These are phyloP conservation scores for Xylaria palmicola DNA, from an alignment of 495 filamentous ascomycete species.

Conservation along the genomic window DNA sequence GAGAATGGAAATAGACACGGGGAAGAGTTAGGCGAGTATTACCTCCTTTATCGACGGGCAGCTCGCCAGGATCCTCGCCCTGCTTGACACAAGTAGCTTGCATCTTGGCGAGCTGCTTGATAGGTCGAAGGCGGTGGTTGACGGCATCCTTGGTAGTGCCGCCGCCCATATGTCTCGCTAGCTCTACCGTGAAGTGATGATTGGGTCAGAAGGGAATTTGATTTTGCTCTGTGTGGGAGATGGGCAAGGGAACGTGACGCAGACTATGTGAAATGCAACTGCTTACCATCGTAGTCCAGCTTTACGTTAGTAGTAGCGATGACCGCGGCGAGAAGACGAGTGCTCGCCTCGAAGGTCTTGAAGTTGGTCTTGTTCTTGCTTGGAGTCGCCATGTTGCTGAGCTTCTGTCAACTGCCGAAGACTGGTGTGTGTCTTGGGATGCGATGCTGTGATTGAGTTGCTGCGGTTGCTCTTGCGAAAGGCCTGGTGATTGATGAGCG, in stretches of 20 bases:
- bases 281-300: conserved; percentile 53
- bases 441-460: too few relatives aligned
- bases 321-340: conserved; percentile 52
- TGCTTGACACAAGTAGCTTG: conserved; percentile 15
- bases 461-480: not conserved
- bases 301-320: conserved; percentile 44
- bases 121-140: conserved; percentile 43
- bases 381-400: not conserved
- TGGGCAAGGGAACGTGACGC: not conserved
- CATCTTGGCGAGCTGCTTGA: conserved; percentile 32
- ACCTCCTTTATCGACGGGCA: conserved; percentile 21
- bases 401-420: not conserved
- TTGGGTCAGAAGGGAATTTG: conserved; percentile 13
- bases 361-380: conserved; percentile 41
- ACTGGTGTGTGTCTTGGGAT: not conserved
- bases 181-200: conserved; percentile 6
- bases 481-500: not conserved
- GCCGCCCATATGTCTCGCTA: conserved; percentile 10
- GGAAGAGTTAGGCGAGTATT: not conserved
- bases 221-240: not conserved
- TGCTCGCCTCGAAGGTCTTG: conserved; percentile 46
- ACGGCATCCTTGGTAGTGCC: conserved; percentile 29
- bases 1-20: not conserved
- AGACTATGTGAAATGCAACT: not conserved
- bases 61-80: conserved; percentile 13